Percentiles rank a stretch among this genome's conserved stretches.
Conservation (phyloP, 192 early-diverging fungal species). For the Pilaira anomala region DNA sequence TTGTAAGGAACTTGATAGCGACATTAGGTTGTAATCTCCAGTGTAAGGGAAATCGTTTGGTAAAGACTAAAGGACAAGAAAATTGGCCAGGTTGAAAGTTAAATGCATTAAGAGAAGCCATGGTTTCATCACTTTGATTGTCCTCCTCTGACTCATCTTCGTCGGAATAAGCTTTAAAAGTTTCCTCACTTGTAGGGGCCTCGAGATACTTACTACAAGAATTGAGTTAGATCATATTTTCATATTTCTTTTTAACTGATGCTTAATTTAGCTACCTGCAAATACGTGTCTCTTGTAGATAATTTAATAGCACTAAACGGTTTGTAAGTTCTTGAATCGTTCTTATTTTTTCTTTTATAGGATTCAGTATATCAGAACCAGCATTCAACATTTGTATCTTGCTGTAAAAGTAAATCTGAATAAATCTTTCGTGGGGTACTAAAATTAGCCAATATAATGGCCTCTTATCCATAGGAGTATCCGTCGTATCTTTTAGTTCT, state of each 20-base stretch:
- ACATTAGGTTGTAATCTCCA: constrained; percentile 66
- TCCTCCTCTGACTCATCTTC: constrained; percentile 49
- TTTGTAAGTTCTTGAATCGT: constrained; percentile 61
- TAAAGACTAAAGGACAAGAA: constrained; percentile 65
- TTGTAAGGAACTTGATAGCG: constrained; percentile 56
- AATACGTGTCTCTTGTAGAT: constrained; percentile 57
- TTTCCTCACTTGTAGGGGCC: constrained; percentile 33
- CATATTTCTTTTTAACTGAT: too few relatives aligned
- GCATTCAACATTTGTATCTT: constrained; percentile 47
- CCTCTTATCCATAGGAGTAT: not conserved
- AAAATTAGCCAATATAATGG: constrained; percentile 64
- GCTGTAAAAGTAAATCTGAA: constrained; percentile 68
- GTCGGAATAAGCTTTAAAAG: constrained; percentile 42
- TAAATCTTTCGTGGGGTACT: constrained; percentile 43
- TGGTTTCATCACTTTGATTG: constrained; percentile 18
- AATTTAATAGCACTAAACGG: constrained; percentile 54
- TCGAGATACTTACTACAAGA: constrained; percentile 50
- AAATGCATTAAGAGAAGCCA: not conserved
- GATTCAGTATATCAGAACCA: constrained; percentile 46
- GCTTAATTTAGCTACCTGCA: constrained; percentile 49
- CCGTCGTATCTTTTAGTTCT: not conserved
- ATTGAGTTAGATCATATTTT: not conserved
- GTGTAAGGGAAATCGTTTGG: constrained; percentile 62
- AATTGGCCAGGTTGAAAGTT: constrained; percentile 58
- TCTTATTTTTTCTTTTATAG: constrained; percentile 47